A percentile compares a stretch with the other conserved stretches of the same genome.
These are phyloP conservation scores for Globisporangium perplexum DNA, from an alignment of 352 stramenopile genomes.

Conservation along the genomic window DNA sequence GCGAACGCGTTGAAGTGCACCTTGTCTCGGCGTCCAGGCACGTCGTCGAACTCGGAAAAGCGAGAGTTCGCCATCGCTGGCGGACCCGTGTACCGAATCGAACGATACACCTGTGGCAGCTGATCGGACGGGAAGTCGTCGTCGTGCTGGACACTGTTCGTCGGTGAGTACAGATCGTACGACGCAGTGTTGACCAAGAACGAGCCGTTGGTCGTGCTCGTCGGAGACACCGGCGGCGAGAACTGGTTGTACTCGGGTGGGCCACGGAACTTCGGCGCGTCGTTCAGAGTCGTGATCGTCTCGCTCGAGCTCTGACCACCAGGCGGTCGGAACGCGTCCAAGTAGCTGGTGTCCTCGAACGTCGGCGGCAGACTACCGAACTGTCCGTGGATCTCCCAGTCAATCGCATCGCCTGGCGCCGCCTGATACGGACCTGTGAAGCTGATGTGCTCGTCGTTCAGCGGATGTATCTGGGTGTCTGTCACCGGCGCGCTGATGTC, in stretches of 20 bases:
- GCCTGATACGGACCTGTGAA: slow-evolving; percentile 11
- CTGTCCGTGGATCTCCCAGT: slow-evolving; percentile 10
- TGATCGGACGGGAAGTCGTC: slow-evolving; percentile 63
- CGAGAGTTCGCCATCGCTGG: slow-evolving; percentile 14
- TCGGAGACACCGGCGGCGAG: slow-evolving; percentile 31
- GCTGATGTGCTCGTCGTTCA: slow-evolving; percentile 6
- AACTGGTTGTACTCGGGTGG: slow-evolving; percentile 36
- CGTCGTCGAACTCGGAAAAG: slow-evolving; percentile 34
- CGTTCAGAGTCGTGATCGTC: slow-evolving; percentile 9
- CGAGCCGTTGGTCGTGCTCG: slow-evolving; percentile 17
- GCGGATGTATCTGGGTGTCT: slow-evolving; percentile 5
- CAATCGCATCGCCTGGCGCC: slow-evolving; percentile 6
- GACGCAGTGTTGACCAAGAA: slow-evolving; percentile 14
- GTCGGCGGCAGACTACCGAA: slow-evolving; percentile 10
- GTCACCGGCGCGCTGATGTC: not conserved
- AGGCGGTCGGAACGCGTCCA: slow-evolving; percentile 6
- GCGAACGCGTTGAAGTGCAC: slow-evolving; percentile 79
- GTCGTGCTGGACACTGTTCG: slow-evolving; percentile 43
- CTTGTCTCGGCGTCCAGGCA: slow-evolving; percentile 45
- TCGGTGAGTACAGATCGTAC: slow-evolving; percentile 54
- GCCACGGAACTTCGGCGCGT: slow-evolving; percentile 5
- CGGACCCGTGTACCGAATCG: slow-evolving; percentile 40
- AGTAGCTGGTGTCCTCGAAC: slow-evolving; percentile 11
- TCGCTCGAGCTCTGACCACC: slow-evolving; percentile 13
- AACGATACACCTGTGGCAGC: slow-evolving; percentile 70